Conservation (phyloP, 805 yeast species). For the Kockiozyma suomiensis region DNA sequence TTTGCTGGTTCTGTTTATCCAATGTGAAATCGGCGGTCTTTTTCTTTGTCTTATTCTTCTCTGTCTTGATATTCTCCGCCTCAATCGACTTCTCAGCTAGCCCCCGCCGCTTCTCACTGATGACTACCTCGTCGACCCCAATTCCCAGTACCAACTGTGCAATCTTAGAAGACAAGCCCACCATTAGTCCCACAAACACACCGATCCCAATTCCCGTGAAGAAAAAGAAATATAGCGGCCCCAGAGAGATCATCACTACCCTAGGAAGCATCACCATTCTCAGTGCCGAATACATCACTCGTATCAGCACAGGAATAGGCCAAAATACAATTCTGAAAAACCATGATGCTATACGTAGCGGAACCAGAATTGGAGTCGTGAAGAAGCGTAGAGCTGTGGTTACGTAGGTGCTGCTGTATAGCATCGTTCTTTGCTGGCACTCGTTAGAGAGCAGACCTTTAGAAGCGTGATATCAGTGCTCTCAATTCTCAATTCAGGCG, state of each 20-base stretch:
- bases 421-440: not conserved
- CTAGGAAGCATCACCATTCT: conserved; percentile 15
- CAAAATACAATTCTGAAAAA: conserved; percentile 15
- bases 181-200: conserved; percentile 18
- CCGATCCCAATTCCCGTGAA: conserved; percentile 29
- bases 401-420: not conserved
- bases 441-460: no score
- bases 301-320: conserved; percentile 22
- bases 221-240: conserved; percentile 28
- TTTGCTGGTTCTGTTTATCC: no score
- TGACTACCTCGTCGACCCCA: not conserved
- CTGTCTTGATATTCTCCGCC: not conserved
- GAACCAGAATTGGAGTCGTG: conserved; percentile 9
- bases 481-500: no score
- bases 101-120: no score
- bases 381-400: not conserved
- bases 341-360: not conserved
- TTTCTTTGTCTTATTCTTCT: not conserved
- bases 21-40: not conserved
- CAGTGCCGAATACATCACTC: not conserved
- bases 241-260: conserved; percentile 10
- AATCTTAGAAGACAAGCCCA: conserved; percentile 19
- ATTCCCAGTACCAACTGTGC: conserved; percentile 23
- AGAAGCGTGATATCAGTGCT: no score
- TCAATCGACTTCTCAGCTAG: not conserved